Conservation (phyloP, 345 rosid species). For the Turnera subulata region DNA sequence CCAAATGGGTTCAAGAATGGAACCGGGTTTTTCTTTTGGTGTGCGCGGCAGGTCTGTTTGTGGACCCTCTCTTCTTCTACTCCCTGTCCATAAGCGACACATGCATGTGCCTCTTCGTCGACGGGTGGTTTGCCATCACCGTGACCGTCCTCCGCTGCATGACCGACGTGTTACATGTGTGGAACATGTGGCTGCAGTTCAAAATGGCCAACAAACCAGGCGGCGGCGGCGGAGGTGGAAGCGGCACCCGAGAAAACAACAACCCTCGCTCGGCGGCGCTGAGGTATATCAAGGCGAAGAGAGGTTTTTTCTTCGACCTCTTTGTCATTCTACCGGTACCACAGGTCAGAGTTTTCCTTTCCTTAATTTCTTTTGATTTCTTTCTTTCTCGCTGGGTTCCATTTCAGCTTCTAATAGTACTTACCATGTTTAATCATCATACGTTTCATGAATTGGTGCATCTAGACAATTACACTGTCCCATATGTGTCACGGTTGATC, state of each 20-base stretch:
- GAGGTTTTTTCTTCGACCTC: constrained; percentile 76
- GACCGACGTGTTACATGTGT: constrained; percentile 78
- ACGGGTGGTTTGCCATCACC: constrained; percentile 92
- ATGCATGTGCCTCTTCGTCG: constrained; percentile 76
- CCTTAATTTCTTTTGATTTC: not conserved
- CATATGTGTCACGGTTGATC: not conserved
- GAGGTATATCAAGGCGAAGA: constrained; percentile 51
- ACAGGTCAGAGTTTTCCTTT: constrained; percentile 44
- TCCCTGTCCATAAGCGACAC: constrained; percentile 64
- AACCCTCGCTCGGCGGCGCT: constrained; percentile 25
- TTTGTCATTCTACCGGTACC: constrained; percentile 83
- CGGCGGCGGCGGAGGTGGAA: constrained; percentile 14
- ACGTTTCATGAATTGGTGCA: not conserved
- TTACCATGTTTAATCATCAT: no score
- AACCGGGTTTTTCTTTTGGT: constrained; percentile 75
- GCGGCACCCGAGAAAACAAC: not conserved
- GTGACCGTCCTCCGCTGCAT: constrained; percentile 88
- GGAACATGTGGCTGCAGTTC: constrained; percentile 87
- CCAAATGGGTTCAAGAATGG: constrained; percentile 89
- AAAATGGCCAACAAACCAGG: constrained; percentile 44
- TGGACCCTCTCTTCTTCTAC: constrained; percentile 94
- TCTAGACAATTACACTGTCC: not conserved
- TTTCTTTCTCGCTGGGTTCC: no score
- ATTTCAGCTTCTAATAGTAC: no score
- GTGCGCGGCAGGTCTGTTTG: constrained; percentile 76